phyloP scores from a whole-genome alignment of 78 protist genomes.

The Cavenderia fasciculata region DNA sequence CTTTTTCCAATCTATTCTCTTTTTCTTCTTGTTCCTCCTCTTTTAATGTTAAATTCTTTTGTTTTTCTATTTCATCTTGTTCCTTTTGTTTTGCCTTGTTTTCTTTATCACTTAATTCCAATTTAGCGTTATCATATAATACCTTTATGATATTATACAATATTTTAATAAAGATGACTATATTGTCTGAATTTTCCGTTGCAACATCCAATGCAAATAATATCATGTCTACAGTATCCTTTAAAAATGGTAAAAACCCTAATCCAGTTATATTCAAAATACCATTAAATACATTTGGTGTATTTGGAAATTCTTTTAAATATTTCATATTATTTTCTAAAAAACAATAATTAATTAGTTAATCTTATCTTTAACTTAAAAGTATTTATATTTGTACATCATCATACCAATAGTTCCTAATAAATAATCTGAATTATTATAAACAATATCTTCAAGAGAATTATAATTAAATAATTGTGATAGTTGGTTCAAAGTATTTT shows the following conservation, averaged over 20 bases:
- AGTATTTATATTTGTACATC: not conserved
- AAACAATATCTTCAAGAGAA: slow-evolving; percentile 52
- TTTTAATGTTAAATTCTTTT: not conserved
- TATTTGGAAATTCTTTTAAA: slow-evolving; percentile 53
- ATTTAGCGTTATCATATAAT: slow-evolving; percentile 41
- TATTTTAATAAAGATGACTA: slow-evolving; percentile 25
- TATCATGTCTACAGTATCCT: slow-evolving; percentile 58
- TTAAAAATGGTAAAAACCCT: slow-evolving; percentile 62
- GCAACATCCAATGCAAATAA: slow-evolving; percentile 43
- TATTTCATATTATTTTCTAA: slow-evolving; percentile 58
- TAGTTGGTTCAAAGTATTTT: not conserved
- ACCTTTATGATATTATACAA: slow-evolving; percentile 25
- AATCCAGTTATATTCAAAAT: slow-evolving; percentile 67
- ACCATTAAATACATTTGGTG: slow-evolving; percentile 67
- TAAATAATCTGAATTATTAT: slow-evolving; percentile 62
- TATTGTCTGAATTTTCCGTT: not conserved
- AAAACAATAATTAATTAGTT: not conserved
- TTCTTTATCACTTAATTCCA: slow-evolving; percentile 6
- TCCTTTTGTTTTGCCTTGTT: not conserved
- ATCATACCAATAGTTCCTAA: slow-evolving; percentile 29
- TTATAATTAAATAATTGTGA: slow-evolving; percentile 8
- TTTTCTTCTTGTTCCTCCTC: not conserved
- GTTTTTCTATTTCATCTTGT: not conserved
- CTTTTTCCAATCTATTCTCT: not conserved
- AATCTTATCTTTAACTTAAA: not conserved